Conservation (phyloP, 2,329 filamentous ascomycete genomes). For the Clonostachys chloroleuca region DNA sequence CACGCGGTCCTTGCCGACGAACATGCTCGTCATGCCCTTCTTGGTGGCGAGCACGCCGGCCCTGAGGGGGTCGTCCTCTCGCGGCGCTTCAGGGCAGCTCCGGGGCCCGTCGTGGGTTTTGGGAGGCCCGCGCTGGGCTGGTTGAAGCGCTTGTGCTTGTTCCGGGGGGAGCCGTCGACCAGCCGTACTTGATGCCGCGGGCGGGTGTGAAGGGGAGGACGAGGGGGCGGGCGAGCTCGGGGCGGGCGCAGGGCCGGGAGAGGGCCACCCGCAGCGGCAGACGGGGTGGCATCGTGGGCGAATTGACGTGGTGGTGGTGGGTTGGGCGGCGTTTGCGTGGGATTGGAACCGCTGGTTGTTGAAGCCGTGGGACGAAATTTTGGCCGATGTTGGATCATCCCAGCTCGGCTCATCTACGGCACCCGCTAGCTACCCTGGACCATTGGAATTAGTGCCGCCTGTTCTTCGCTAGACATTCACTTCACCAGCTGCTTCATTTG, state of each 20-base stretch:
- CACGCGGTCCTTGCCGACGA: slow-evolving; percentile 71
- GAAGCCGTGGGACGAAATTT: slow-evolving; percentile 3
- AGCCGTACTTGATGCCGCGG: slow-evolving; percentile 55
- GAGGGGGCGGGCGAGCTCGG: slow-evolving; percentile 24
- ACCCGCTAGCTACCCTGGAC: slow-evolving; percentile 20
- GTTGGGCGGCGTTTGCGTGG: slow-evolving; percentile 6
- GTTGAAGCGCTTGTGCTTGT: slow-evolving; percentile 57
- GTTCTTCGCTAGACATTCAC: too few species aligned
- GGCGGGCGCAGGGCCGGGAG: slow-evolving; percentile 25
- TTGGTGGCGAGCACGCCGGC: slow-evolving; percentile 84
- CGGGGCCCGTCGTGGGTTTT: slow-evolving; percentile 50
- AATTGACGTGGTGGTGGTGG: slow-evolving; percentile 1
- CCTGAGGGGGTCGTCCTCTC: slow-evolving; percentile 60
- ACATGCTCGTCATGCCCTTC: slow-evolving; percentile 93
- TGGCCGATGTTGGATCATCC: background rate
- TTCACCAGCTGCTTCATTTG: background rate
- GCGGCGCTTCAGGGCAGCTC: slow-evolving; percentile 55
- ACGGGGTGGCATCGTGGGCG: slow-evolving; percentile 36
- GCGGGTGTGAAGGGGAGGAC: slow-evolving; percentile 38
- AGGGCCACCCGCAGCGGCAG: slow-evolving; percentile 38
- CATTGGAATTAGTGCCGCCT: slow-evolving; percentile 38
- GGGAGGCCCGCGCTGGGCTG: slow-evolving; percentile 52
- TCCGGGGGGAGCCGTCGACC: slow-evolving; percentile 51
- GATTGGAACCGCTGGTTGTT: slow-evolving; percentile 5
- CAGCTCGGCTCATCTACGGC: slow-evolving; percentile 3